These are phyloP conservation scores for Aphanoascus verrucosus DNA, from an alignment of 2,329 filamentous ascomycete genomes.

Conservation along the genomic window DNA sequence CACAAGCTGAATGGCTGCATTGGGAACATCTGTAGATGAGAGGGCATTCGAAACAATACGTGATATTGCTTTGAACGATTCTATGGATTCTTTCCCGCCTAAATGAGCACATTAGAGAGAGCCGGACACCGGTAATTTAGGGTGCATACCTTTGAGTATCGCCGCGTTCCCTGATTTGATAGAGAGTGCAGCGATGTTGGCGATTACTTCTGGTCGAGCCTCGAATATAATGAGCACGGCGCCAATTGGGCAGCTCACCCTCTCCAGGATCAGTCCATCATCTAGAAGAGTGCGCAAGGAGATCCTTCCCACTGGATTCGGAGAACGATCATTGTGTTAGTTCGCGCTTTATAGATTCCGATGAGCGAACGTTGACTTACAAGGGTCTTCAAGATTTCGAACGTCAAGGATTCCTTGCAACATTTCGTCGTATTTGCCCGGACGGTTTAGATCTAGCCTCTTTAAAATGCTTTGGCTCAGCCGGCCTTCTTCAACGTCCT, in stretches of 20 bases:
- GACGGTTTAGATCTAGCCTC: constrained; percentile 71
- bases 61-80: constrained; percentile 90
- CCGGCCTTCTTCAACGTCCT: constrained; percentile 62
- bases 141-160: constrained; percentile 66
- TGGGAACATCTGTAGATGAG: constrained; percentile 61
- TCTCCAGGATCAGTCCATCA: constrained; percentile 71
- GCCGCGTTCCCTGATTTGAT: constrained; percentile 97
- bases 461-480: constrained; percentile 77
- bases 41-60: constrained; percentile 72
- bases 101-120: constrained; percentile 11
- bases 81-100: constrained; percentile 87
- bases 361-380: constrained; percentile 37
- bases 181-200: constrained; percentile 89
- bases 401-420: constrained; percentile 89
- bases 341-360: background rate
- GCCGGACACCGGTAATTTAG: background rate
- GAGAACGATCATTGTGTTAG: constrained; percentile 13
- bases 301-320: constrained; percentile 60
- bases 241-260: constrained; percentile 87
- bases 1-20: constrained; percentile 82
- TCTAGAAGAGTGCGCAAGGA: constrained; percentile 77
- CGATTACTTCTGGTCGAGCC: constrained; percentile 92
- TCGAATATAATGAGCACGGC: constrained; percentile 98
- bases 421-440: constrained; percentile 97
- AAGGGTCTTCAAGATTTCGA: constrained; percentile 68